Evolutionary conservation across 768 basidiomycete genomes (phyloP).

Genomic region (Termitomyces sp.): DNA sequence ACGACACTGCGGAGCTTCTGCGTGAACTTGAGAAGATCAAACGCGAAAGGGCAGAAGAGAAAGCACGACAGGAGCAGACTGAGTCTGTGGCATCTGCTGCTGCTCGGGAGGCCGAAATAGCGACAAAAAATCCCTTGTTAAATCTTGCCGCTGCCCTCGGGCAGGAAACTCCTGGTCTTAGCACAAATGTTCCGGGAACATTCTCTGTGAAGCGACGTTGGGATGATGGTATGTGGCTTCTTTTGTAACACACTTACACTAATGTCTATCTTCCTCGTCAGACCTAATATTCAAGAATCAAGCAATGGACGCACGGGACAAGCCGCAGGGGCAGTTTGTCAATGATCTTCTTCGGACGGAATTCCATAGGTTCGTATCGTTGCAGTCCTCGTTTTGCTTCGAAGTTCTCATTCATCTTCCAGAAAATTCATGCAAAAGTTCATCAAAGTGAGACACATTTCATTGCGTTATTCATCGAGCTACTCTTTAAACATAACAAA

Average conservation of each 20-base stretch:
- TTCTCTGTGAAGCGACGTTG: constrained; percentile 92
- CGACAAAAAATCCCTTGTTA: constrained; percentile 81
- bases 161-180: constrained; percentile 61
- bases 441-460: constrained; percentile 55
- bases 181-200: constrained; percentile 71
- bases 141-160: constrained; percentile 91
- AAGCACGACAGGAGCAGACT: constrained; percentile 75
- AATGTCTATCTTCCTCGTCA: not conserved
- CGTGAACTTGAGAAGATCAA: constrained; percentile 99
- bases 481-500: not conserved
- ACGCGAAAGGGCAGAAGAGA: constrained; percentile 91
- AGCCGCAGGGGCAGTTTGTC: constrained; percentile 76
- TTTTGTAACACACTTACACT: not conserved
- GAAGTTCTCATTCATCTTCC: not conserved
- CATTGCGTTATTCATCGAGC: not conserved
- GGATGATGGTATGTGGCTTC: constrained; percentile 73
- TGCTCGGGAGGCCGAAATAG: constrained; percentile 76
- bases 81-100: constrained; percentile 56
- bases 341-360: constrained; percentile 93
- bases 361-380: constrained; percentile 74
- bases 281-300: constrained; percentile 91
- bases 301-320: constrained; percentile 63
- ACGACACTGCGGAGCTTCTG: constrained; percentile 89
- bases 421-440: constrained; percentile 94
- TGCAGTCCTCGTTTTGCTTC: not conserved